Conservation (phyloP, 2,329 filamentous ascomycete species). For the Xylaria sp. region DNA sequence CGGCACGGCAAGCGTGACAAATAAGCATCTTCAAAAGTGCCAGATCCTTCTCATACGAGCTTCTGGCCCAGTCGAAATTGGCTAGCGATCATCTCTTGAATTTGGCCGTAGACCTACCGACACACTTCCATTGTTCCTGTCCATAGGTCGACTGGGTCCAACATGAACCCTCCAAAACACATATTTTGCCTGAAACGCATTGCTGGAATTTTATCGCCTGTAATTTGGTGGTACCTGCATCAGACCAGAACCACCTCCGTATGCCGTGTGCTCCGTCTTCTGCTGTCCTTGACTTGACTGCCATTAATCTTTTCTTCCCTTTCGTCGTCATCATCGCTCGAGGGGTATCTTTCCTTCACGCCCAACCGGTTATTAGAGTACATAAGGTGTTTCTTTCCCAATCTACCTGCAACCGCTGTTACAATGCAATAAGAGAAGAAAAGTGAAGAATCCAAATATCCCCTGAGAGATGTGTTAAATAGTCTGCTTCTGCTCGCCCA, state of each 20-base stretch:
- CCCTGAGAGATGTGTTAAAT: slow-evolving; percentile 28
- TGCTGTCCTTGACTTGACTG: slow-evolving; percentile 25
- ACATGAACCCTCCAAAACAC: slow-evolving; percentile 27
- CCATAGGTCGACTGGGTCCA: slow-evolving; percentile 22
- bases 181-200: slow-evolving; percentile 40
- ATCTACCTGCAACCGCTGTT: slow-evolving; percentile 41
- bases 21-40: slow-evolving; percentile 28
- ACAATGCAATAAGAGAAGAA: slow-evolving; percentile 39
- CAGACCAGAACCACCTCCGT: slow-evolving; percentile 30
- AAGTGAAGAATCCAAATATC: slow-evolving; percentile 27
- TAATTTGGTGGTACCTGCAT: slow-evolving; percentile 38
- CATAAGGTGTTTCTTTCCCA: slow-evolving; percentile 36
- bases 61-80: slow-evolving; percentile 29
- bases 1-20: slow-evolving; percentile 35
- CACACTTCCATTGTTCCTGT: slow-evolving; percentile 14
- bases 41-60: slow-evolving; percentile 32
- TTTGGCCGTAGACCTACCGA: slow-evolving; percentile 26
- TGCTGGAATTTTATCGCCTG: slow-evolving; percentile 33
- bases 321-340: slow-evolving; percentile 33
- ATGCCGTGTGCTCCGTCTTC: slow-evolving; percentile 24
- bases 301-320: slow-evolving; percentile 34
- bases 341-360: slow-evolving; percentile 46
- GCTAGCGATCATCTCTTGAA: slow-evolving; percentile 22
- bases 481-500: slow-evolving; percentile 30
- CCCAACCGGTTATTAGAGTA: slow-evolving; percentile 35